phyloP scores from a whole-genome alignment of 2,329 filamentous ascomycete genomes.

The Penicillium sp. region DNA sequence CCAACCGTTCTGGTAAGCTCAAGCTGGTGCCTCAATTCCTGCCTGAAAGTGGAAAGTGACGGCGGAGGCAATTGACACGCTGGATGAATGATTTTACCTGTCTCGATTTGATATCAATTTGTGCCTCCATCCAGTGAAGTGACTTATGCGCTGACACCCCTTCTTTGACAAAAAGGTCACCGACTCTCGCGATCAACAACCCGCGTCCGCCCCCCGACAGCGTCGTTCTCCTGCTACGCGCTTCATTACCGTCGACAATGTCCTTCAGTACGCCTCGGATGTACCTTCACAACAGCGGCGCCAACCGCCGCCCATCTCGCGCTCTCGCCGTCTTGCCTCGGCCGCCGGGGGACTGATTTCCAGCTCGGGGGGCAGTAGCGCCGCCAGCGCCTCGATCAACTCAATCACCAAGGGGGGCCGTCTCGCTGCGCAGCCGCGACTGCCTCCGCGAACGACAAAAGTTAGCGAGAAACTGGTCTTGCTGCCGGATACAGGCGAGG shows the following conservation, averaged over 20 bases:
- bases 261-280: slow-evolving; percentile 87
- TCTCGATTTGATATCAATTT: neutral
- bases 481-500: slow-evolving; percentile 65
- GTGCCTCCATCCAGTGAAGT: neutral
- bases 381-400: slow-evolving; percentile 38
- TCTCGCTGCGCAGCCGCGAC: slow-evolving; percentile 50
- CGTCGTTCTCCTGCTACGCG: slow-evolving; percentile 50
- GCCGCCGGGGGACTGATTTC: slow-evolving; percentile 28
- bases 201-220: slow-evolving; percentile 21
- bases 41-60: neutral
- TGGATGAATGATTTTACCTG: neutral
- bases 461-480: slow-evolving; percentile 96
- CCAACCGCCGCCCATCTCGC: slow-evolving; percentile 48
- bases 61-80: slow-evolving; percentile 4
- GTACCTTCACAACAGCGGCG: slow-evolving; percentile 92
- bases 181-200: slow-evolving; percentile 39
- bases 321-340: slow-evolving; percentile 29
- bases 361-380: slow-evolving; percentile 28
- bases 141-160: neutral
- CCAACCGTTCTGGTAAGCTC: slow-evolving; percentile 40
- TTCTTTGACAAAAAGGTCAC: slow-evolving; percentile 33
- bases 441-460: slow-evolving; percentile 85
- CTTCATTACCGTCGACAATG: slow-evolving; percentile 85
- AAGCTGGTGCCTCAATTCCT: neutral
- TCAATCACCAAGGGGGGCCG: slow-evolving; percentile 52